Conservation (phyloP, 2,329 filamentous ascomycete genomes). For the Aureobasidium lini region DNA sequence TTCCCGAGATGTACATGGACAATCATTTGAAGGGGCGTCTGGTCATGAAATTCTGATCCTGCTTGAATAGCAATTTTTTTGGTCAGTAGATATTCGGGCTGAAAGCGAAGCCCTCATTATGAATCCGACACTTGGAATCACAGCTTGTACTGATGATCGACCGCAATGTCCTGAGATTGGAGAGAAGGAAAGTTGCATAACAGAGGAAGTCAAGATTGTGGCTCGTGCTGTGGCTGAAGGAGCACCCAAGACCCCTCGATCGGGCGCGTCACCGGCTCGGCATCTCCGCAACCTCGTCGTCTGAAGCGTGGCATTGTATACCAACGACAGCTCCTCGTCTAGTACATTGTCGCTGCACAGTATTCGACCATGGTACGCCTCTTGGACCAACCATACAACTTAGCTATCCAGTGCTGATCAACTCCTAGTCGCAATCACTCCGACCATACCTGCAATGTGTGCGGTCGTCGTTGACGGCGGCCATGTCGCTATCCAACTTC, state of each 20-base stretch:
- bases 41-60: no score
- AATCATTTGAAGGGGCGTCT: no score
- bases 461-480: constrained; percentile 85
- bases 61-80: no score
- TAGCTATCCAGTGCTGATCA: neutral
- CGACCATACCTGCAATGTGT: constrained; percentile 95
- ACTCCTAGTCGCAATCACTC: constrained; percentile 80
- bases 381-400: no score
- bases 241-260: neutral
- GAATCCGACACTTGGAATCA: no score
- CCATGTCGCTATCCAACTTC: constrained; percentile 92
- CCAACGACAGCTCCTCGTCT: constrained; percentile 4
- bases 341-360: neutral
- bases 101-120: no score
- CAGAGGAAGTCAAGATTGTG: neutral
- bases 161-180: no score
- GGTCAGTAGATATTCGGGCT: no score
- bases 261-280: neutral
- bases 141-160: no score
- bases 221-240: neutral
- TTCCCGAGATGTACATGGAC: no score
- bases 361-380: neutral
- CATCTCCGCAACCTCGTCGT: neutral
- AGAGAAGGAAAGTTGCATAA: no score
- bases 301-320: neutral